Percentiles rank a stretch among this genome's conserved stretches.
Evolutionary conservation across 1,139 yeast genomes (phyloP).

Genomic region (Sugiyamaella grinbergsii): DNA sequence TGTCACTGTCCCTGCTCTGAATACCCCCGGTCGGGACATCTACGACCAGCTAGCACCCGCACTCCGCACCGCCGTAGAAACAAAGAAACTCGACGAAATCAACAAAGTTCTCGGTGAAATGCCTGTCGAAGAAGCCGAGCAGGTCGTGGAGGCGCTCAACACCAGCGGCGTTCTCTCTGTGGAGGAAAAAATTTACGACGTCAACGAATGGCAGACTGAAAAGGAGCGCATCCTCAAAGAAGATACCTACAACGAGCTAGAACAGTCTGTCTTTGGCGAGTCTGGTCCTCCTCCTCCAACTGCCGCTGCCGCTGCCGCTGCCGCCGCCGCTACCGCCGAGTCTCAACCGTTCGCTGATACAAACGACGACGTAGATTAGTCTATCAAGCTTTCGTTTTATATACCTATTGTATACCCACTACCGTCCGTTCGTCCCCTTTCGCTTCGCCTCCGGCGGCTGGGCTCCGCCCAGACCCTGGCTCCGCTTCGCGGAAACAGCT

Average conservation of each 20-base stretch:
- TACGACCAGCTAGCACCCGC: slow-evolving; percentile 59
- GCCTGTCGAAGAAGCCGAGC: slow-evolving; percentile 79
- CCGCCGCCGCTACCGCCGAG: background rate
- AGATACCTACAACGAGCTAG: slow-evolving; percentile 6
- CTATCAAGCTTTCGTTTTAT: background rate
- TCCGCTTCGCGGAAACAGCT: no score
- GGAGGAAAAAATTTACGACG: slow-evolving; percentile 74
- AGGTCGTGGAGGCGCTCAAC: slow-evolving; percentile 69
- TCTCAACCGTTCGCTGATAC: slow-evolving; percentile 4
- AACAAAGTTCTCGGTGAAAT: slow-evolving; percentile 81
- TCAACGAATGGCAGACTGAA: slow-evolving; percentile 61
- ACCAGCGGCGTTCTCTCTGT: slow-evolving; percentile 84
- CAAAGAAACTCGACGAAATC: slow-evolving; percentile 72
- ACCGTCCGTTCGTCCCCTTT: background rate
- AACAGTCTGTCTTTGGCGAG: slow-evolving; percentile 11
- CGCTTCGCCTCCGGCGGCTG: background rate
- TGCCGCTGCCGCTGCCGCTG: background rate
- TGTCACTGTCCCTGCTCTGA: slow-evolving; percentile 66
- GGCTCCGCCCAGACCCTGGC: background rate
- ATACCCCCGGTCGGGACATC: slow-evolving; percentile 45
- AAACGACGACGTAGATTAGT: slow-evolving; percentile 7
- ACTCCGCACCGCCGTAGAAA: slow-evolving; percentile 75
- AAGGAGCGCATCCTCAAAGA: slow-evolving; percentile 34
- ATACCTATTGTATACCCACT: background rate
- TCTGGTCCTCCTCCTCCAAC: background rate